Evolutionary conservation across 768 basidiomycete genomes (phyloP).

Genomic region (Pleurotus citrinopileatus): DNA sequence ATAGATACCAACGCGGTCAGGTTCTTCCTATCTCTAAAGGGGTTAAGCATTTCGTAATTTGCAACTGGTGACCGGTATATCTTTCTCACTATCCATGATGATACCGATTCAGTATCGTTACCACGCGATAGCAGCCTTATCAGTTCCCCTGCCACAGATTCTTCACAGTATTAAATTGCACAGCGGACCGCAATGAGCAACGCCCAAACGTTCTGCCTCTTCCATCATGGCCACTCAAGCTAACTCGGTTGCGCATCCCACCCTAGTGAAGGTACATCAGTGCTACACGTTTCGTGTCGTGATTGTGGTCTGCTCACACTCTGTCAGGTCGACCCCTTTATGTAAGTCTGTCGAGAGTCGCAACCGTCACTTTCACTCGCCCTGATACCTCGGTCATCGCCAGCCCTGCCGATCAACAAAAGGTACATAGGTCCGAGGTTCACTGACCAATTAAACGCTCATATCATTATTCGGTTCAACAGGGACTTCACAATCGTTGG

Average conservation of each 20-base stretch:
- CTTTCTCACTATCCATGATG: conserved; percentile 9
- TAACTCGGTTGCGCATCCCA: conserved; percentile 60
- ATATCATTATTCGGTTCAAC: not conserved
- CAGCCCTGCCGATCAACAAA: conserved; percentile 54
- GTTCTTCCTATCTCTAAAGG: conserved; percentile 3
- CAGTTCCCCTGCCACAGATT: not conserved
- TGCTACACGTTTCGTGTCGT: not conserved
- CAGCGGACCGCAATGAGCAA: too few species aligned
- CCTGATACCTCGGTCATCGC: not conserved
- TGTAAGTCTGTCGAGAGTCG: conserved; percentile 37
- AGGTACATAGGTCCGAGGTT: conserved; percentile 32
- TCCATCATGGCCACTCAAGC: conserved; percentile 53
- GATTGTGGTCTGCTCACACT: not conserved
- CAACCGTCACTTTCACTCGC: not conserved
- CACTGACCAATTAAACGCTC: not conserved
- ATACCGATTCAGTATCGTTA: not conserved
- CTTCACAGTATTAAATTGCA: not conserved
- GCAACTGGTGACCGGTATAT: conserved; percentile 1
- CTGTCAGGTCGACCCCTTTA: conserved; percentile 65
- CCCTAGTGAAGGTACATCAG: conserved; percentile 46
- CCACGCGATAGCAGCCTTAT: conserved; percentile 8
- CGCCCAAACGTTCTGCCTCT: too few species aligned
- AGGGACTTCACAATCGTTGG: conserved; percentile 74
- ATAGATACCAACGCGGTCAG: not conserved
- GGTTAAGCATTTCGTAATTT: conserved; percentile 3